phyloP scores from a whole-genome alignment of 2,329 filamentous ascomycete species.

The Fusarium secorum region DNA sequence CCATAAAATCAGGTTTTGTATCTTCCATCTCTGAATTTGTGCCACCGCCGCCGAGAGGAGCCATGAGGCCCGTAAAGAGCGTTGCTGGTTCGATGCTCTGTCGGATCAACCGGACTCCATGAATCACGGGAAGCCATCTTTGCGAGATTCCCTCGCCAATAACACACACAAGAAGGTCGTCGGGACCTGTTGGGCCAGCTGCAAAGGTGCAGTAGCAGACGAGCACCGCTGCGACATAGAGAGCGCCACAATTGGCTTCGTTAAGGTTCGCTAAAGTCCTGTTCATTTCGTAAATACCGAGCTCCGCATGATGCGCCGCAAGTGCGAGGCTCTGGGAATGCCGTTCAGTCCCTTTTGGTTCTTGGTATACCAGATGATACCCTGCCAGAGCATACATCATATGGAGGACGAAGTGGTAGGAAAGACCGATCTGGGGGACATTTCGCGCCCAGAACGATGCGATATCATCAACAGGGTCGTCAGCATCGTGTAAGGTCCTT shows the following conservation, averaged over 20 bases:
- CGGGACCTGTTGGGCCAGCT: slow-evolving; percentile 40
- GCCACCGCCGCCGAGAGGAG: slow-evolving; percentile 29
- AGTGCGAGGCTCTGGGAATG: slow-evolving; percentile 28
- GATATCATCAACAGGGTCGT: slow-evolving; percentile 29
- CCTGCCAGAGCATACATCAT: slow-evolving; percentile 42
- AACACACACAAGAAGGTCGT: slow-evolving; percentile 43
- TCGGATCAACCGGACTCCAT: slow-evolving; percentile 39
- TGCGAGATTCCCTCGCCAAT: slow-evolving; percentile 33
- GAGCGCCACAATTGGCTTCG: slow-evolving; percentile 42
- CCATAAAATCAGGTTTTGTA: slow-evolving; percentile 32
- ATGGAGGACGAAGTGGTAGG: slow-evolving; percentile 43
- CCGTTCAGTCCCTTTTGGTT: slow-evolving; percentile 30
- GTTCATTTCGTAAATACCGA: slow-evolving; percentile 41
- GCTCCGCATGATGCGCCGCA: slow-evolving; percentile 39
- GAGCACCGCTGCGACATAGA: slow-evolving; percentile 42
- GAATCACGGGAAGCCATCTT: slow-evolving; percentile 40
- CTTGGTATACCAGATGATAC: slow-evolving; percentile 40
- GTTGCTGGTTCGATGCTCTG: slow-evolving; percentile 40
- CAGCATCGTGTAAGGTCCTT: slow-evolving; percentile 32
- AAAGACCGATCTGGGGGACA: slow-evolving; percentile 41
- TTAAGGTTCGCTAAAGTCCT: slow-evolving; percentile 36
- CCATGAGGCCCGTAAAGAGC: slow-evolving; percentile 41
- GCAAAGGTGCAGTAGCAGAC: slow-evolving; percentile 45
- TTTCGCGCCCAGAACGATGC: slow-evolving; percentile 42
- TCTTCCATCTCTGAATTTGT: slow-evolving; percentile 22